Percentiles rank a stretch among this genome's conserved stretches.
These are phyloP conservation scores for Phaeosphaeria sp. DNA, from an alignment of 2,329 filamentous ascomycete species.

Conservation along the genomic window DNA sequence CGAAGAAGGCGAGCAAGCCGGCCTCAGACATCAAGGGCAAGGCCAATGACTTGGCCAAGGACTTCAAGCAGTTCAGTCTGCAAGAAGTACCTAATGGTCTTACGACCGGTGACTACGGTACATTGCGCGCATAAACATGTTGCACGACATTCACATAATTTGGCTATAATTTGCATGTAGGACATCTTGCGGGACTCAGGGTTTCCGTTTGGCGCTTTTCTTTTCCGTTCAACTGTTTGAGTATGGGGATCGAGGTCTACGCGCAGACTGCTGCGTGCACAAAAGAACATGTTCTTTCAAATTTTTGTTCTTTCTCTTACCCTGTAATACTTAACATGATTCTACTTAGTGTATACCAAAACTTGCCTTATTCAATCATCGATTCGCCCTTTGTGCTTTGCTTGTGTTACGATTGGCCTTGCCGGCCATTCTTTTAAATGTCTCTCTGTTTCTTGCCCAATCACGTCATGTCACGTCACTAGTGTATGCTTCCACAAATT, in stretches of 20 bases:
- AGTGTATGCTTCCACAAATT: too few species aligned
- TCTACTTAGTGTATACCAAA: neutral
- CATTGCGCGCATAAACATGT: slow-evolving; percentile 18
- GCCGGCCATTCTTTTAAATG: too few species aligned
- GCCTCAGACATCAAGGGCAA: slow-evolving; percentile 15
- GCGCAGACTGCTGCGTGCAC: too few species aligned
- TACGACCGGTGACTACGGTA: slow-evolving; percentile 37
- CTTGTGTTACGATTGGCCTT: too few species aligned
- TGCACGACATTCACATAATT: slow-evolving; percentile 3
- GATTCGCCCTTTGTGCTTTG: neutral
- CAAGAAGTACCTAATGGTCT: slow-evolving; percentile 39
- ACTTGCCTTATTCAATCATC: neutral
- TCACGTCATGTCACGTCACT: too few species aligned
- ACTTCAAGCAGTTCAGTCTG: slow-evolving; percentile 36
- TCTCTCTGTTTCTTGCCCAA: slow-evolving; percentile 15
- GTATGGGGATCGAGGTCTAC: neutral
- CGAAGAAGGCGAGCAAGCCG: slow-evolving; percentile 6
- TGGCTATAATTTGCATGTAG: slow-evolving; percentile 19
- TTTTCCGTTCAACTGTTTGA: neutral
- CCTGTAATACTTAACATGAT: neutral
- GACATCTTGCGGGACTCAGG: neutral
- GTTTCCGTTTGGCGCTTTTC: neutral
- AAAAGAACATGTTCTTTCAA: neutral
- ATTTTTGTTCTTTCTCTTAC: neutral
- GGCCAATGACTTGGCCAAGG: slow-evolving; percentile 23